Percentiles rank a stretch among this genome's conserved stretches.
Evolutionary conservation across 768 basidiomycete species (phyloP).

Genomic region (Amanita jacksonii): DNA sequence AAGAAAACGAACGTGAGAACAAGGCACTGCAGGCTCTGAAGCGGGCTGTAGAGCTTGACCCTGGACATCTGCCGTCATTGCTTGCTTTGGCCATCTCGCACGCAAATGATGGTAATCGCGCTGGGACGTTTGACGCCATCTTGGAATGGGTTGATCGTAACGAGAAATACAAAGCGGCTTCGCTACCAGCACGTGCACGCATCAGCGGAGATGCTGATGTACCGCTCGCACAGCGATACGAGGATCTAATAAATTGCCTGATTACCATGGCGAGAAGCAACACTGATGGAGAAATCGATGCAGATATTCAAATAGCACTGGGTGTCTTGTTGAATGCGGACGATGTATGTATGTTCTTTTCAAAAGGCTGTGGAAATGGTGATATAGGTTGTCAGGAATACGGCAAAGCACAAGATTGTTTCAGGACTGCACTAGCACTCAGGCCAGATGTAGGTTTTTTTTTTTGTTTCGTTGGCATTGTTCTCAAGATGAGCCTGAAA

Average conservation of each 20-base stretch:
- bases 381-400: conserved; percentile 54
- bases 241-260: conserved; percentile 60
- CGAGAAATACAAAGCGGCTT: conserved; percentile 39
- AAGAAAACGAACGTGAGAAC: conserved; percentile 93
- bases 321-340: conserved; percentile 89
- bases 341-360: conserved; percentile 45
- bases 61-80: conserved; percentile 69
- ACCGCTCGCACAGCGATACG: conserved; percentile 31
- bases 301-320: conserved; percentile 91
- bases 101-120: conserved; percentile 79
- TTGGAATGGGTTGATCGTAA: conserved; percentile 74
- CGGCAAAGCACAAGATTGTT: conserved; percentile 88
- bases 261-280: conserved; percentile 69
- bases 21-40: conserved; percentile 82
- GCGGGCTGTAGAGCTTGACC: conserved; percentile 74
- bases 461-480: background rate
- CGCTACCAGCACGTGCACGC: conserved; percentile 28
- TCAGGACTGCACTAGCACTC: conserved; percentile 77
- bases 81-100: conserved; percentile 85
- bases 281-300: conserved; percentile 59
- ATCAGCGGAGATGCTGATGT: conserved; percentile 20
- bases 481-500: background rate
- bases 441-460: conserved; percentile 63
- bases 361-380: background rate
- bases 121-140: conserved; percentile 70